Percentiles rank a stretch among this genome's conserved stretches.
These are phyloP conservation scores for Cyberlindnera mycetangii DNA, from an alignment of 805 yeast genomes.

Conservation along the genomic window DNA sequence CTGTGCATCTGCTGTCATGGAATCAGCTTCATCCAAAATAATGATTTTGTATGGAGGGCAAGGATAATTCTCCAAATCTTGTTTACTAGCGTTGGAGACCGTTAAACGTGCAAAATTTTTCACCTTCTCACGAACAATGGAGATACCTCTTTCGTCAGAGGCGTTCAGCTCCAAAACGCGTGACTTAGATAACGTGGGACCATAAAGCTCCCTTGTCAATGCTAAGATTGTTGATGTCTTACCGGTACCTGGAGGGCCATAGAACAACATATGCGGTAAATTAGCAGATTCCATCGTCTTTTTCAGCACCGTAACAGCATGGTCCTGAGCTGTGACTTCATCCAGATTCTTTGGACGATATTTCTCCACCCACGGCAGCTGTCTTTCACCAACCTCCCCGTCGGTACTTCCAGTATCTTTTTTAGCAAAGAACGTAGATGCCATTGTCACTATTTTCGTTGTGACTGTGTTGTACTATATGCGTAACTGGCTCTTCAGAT, in stretches of 20 bases:
- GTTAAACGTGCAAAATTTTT: slow-evolving; percentile 84
- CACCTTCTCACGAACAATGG: slow-evolving; percentile 81
- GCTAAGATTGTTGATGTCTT: slow-evolving; percentile 88
- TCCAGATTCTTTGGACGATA: slow-evolving; percentile 85
- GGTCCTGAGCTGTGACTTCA: slow-evolving; percentile 90
- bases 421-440: slow-evolving; percentile 22
- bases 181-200: slow-evolving; percentile 62
- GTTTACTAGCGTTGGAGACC: slow-evolving; percentile 73
- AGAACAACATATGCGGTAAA: slow-evolving; percentile 86
- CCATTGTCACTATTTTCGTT: too few species aligned
- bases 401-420: slow-evolving; percentile 27
- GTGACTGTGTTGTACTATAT: background rate
- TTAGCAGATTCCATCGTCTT: slow-evolving; percentile 77
- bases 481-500: too few species aligned
- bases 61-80: slow-evolving; percentile 72
- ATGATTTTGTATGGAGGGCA: slow-evolving; percentile 96
- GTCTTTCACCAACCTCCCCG: slow-evolving; percentile 26
- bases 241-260: slow-evolving; percentile 95
- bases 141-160: slow-evolving; percentile 87
- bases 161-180: slow-evolving; percentile 85
- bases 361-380: slow-evolving; percentile 90
- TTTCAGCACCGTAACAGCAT: slow-evolving; percentile 79
- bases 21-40: slow-evolving; percentile 92
- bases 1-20: slow-evolving; percentile 96
- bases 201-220: slow-evolving; percentile 74